phyloP scores from a whole-genome alignment of 805 yeast genomes.

The Ascoidea rubescens region DNA sequence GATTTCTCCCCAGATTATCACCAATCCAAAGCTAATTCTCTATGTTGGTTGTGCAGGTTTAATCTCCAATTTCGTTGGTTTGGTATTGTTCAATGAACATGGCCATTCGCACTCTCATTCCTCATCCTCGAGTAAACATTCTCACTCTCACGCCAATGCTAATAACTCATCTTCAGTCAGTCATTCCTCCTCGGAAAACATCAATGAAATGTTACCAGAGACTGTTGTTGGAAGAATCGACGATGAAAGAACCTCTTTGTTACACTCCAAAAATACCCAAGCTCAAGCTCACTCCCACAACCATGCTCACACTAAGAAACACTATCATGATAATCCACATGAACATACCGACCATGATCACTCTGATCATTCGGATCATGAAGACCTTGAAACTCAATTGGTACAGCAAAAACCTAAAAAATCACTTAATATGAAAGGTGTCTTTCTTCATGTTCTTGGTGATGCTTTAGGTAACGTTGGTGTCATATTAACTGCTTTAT shows the following conservation, averaged over 20 bases:
- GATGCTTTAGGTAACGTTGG: slow-evolving; percentile 95
- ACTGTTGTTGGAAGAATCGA: background rate
- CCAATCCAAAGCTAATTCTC: slow-evolving; percentile 72
- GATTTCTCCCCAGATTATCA: slow-evolving; percentile 62
- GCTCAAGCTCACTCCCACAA: slow-evolving; percentile 10
- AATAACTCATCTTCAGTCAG: slow-evolving; percentile 5
- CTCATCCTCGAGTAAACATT: slow-evolving; percentile 26
- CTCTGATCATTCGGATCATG: background rate
- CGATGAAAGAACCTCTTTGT: slow-evolving; percentile 1
- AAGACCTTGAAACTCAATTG: background rate
- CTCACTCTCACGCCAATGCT: slow-evolving; percentile 21
- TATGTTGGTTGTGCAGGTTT: slow-evolving; percentile 78
- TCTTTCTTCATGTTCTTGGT: slow-evolving; percentile 86
- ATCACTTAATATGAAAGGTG: slow-evolving; percentile 96
- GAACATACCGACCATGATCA: slow-evolving; percentile 7
- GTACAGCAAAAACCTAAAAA: slow-evolving; percentile 20
- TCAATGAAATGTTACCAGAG: slow-evolving; percentile 2
- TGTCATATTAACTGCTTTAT: slow-evolving; percentile 76
- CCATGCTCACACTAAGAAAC: slow-evolving; percentile 13
- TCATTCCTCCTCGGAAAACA: slow-evolving; percentile 9
- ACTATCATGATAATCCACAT: slow-evolving; percentile 2
- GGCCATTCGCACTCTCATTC: slow-evolving; percentile 44
- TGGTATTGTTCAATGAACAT: slow-evolving; percentile 80
- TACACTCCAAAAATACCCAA: background rate
- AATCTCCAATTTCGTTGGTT: slow-evolving; percentile 68